Base-by-base conservation (phyloP, 2,329 filamentous ascomycete species). In the Paracorniculantispora psalliotae region DNA sequence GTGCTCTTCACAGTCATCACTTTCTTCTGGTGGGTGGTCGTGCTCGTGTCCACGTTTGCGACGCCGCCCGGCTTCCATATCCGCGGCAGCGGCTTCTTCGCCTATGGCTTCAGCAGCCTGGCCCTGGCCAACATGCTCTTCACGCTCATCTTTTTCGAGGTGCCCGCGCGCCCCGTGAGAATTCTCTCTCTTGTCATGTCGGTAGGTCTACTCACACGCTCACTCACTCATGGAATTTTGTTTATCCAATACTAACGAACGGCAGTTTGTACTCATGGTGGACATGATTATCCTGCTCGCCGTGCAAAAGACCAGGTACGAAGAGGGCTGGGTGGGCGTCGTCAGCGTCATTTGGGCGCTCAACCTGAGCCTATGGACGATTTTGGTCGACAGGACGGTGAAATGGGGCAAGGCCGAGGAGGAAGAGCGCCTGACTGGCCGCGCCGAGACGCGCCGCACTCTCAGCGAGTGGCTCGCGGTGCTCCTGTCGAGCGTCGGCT, bases 281-380 rank as follows among this genome's bases (percentile, higher is more conserved):
- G 85, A 96, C 69, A 83, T 89, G 75, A 86, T 96, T 66, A 80
- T 97, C 56, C 88, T 96, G 41, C 74, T 96, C 3, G 80, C 88
- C 0, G 90, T 96, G 1, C 78, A 86, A 50, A 83, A 85, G 63
- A 82, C 93, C 17, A 83, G 93, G 15, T 79, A 88, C 21, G 92
- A 97, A 71, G 93, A 97, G 73, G 88, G 91, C 33, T 96, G 92
- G 88, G 87, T 94, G 1, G 94, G 94, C n/a, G 89, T 94, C 58
- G 85, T 84, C 10, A 94, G 90, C 44, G 89, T 93, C 3, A 75
- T 91, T 17, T 97, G 80, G 92, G 90, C 91, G 19, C 79, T 91
- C 2, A 64, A 94, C 48, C 90, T 96, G 69, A 83, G 88, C 37
- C 71, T 89, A 2, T 97, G 91, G 85, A 89, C 89, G 25, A 79